These are phyloP conservation scores for Leucogyrophana mollusca DNA, from an alignment of 768 basidiomycete genomes.

Conservation along the genomic window DNA sequence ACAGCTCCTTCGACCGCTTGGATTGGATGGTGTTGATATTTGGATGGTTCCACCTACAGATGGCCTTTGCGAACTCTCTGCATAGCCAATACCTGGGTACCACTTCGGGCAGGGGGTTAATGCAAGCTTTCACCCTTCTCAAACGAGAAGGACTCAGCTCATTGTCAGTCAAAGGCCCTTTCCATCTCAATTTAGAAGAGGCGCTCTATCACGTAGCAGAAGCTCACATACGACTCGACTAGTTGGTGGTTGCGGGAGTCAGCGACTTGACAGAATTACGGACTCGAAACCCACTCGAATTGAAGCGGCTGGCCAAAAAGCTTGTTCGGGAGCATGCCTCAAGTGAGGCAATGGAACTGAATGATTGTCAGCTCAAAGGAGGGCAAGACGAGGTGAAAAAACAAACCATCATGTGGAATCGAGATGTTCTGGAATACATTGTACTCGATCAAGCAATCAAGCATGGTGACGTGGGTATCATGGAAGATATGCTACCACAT, in stretches of 20 bases:
- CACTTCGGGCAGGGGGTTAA: conserved; percentile 16
- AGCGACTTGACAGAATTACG: conserved; percentile 25
- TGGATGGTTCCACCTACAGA: conserved; percentile 40
- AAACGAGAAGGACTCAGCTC: conserved; percentile 8
- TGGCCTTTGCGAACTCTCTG: conserved; percentile 37
- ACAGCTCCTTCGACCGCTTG: conserved; percentile 12
- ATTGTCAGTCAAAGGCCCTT: conserved; percentile 8
- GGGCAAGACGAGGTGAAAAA: conserved; percentile 23
- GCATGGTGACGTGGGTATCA: conserved; percentile 25
- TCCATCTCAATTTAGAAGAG: no score
- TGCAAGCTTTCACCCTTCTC: conserved; percentile 19
- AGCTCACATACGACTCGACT: conserved; percentile 35
- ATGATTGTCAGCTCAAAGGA: conserved; percentile 12
- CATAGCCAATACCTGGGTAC: conserved; percentile 41
- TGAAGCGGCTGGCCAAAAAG: conserved; percentile 23
- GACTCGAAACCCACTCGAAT: conserved; percentile 19
- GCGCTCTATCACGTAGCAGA: conserved; percentile 33
- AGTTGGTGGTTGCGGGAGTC: conserved; percentile 24
- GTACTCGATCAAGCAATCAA: conserved; percentile 33
- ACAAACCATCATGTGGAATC: conserved; percentile 34
- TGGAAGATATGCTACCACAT: conserved; percentile 22
- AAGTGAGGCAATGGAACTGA: conserved; percentile 25
- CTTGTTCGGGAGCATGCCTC: conserved; percentile 30
- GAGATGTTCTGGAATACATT: conserved; percentile 37
- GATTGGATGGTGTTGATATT: conserved; percentile 17